These are phyloP conservation scores for Volvox africanus DNA, from an alignment of 139 green algal species.

Conservation along the genomic window DNA sequence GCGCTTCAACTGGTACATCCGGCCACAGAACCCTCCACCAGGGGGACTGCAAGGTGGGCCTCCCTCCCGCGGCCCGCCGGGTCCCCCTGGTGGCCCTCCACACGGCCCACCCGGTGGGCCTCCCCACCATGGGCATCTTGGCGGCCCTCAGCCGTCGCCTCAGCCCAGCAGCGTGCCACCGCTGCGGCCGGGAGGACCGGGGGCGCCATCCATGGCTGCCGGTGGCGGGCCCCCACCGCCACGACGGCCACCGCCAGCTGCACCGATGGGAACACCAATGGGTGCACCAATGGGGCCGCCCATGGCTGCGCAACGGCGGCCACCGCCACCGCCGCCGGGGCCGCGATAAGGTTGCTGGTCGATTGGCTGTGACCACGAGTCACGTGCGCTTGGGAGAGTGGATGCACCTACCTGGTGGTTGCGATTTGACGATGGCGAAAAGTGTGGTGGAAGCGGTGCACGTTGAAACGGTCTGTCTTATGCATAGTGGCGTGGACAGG, in stretches of 20 bases:
- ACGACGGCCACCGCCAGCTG: background rate
- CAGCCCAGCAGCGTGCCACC: background rate
- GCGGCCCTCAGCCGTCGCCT: background rate
- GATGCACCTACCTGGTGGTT: no score
- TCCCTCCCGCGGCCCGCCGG: background rate
- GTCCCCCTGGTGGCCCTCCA: background rate
- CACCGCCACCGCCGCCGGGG: slow-evolving; percentile 25
- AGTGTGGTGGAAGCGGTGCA: no score
- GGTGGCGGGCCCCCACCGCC: background rate
- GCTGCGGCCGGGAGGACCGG: background rate
- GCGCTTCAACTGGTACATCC: slow-evolving; percentile 45
- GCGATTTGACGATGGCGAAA: no score
- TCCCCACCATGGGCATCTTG: background rate
- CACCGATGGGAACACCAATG: slow-evolving; percentile 15
- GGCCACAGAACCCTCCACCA: background rate
- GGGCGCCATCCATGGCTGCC: background rate
- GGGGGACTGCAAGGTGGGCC: no score
- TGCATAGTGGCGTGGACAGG: no score
- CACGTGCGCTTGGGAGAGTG: no score
- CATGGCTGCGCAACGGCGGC: slow-evolving; percentile 20
- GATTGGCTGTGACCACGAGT: no score
- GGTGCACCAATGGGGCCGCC: slow-evolving; percentile 26
- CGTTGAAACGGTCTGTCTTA: no score
- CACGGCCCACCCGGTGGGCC: background rate
- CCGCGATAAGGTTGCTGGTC: background rate